These are phyloP conservation scores for Clonostachys chloroleuca DNA, from an alignment of 2,329 filamentous ascomycete genomes.

Conservation along the genomic window DNA sequence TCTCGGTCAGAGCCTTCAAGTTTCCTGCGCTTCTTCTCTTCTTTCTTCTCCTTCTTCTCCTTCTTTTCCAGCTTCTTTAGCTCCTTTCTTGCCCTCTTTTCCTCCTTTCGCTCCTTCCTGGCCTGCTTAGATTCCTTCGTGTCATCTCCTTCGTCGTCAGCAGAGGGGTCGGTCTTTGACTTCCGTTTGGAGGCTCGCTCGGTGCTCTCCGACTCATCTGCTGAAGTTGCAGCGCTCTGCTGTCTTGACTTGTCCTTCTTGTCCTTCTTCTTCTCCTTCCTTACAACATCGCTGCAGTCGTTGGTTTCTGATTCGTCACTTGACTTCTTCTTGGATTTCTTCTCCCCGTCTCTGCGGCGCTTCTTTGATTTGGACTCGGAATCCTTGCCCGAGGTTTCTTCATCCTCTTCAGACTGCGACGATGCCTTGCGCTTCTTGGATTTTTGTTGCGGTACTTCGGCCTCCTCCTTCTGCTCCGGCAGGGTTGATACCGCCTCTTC, in stretches of 20 bases:
- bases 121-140: slow-evolving; percentile 27
- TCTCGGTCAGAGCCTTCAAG: slow-evolving; percentile 17
- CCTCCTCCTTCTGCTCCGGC: slow-evolving; percentile 12
- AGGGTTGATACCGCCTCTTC: slow-evolving; percentile 1
- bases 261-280: slow-evolving; percentile 27
- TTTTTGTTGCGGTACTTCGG: slow-evolving; percentile 35
- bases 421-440: slow-evolving; percentile 42
- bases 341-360: slow-evolving; percentile 22
- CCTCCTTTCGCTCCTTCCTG: slow-evolving; percentile 34
- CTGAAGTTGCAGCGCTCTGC: background rate
- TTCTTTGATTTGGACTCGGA: slow-evolving; percentile 9
- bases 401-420: slow-evolving; percentile 13
- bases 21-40: slow-evolving; percentile 46
- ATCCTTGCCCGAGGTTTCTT: slow-evolving; percentile 13
- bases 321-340: slow-evolving; percentile 21
- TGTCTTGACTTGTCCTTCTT: slow-evolving; percentile 6
- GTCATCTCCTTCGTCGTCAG: slow-evolving; percentile 26
- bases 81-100: slow-evolving; percentile 42
- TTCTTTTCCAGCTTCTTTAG: slow-evolving; percentile 39
- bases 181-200: background rate
- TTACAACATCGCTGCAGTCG: slow-evolving; percentile 16
- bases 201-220: background rate
- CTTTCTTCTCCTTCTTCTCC: slow-evolving; percentile 36
- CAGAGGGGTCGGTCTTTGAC: slow-evolving; percentile 1
- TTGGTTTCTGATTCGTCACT: slow-evolving; percentile 4